A percentile compares a stretch with the other conserved stretches of the same genome.
phyloP scores from a whole-genome alignment of 495 filamentous ascomycete genomes.

The Podospora pseudoanserina region DNA sequence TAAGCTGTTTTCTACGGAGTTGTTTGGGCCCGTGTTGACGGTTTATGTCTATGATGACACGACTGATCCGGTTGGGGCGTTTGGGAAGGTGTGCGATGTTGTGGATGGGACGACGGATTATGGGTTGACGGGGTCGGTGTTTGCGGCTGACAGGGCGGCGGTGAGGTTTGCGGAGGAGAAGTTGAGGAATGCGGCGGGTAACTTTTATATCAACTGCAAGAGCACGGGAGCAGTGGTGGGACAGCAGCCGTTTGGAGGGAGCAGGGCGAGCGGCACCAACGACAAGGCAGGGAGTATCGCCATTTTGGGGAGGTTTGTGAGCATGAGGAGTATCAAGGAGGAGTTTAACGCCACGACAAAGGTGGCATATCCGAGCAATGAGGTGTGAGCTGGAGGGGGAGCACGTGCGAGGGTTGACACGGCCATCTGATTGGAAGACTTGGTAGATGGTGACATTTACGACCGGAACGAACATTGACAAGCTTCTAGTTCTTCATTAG shows the following conservation, averaged over 20 bases:
- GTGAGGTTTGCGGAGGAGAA: slow-evolving; percentile 66
- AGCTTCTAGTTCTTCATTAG: not conserved
- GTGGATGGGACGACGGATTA: slow-evolving; percentile 69
- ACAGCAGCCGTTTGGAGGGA: slow-evolving; percentile 88
- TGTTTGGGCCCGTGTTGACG: slow-evolving; percentile 72
- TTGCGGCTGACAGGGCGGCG: slow-evolving; percentile 66
- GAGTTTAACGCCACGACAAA: slow-evolving; percentile 67
- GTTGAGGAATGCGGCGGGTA: slow-evolving; percentile 74
- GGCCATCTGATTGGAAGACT: not conserved
- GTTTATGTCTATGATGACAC: slow-evolving; percentile 70
- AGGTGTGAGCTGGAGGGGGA: slow-evolving; percentile 30
- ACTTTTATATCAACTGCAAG: slow-evolving; percentile 95
- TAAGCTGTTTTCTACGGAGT: slow-evolving; percentile 63
- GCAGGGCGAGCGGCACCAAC: slow-evolving; percentile 81
- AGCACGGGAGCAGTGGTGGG: slow-evolving; percentile 88
- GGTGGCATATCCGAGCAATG: slow-evolving; percentile 81
- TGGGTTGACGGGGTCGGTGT: slow-evolving; percentile 75
- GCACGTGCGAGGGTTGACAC: not conserved
- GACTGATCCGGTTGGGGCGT: slow-evolving; percentile 48
- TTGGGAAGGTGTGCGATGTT: slow-evolving; percentile 52
- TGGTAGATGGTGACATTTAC: not conserved
- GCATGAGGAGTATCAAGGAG: slow-evolving; percentile 83
- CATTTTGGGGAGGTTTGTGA: slow-evolving; percentile 75
- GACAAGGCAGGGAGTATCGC: slow-evolving; percentile 84
- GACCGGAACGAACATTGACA: not conserved